Conservation (phyloP, 2,329 filamentous ascomycete species). For the Fusarium praegraminearum region DNA sequence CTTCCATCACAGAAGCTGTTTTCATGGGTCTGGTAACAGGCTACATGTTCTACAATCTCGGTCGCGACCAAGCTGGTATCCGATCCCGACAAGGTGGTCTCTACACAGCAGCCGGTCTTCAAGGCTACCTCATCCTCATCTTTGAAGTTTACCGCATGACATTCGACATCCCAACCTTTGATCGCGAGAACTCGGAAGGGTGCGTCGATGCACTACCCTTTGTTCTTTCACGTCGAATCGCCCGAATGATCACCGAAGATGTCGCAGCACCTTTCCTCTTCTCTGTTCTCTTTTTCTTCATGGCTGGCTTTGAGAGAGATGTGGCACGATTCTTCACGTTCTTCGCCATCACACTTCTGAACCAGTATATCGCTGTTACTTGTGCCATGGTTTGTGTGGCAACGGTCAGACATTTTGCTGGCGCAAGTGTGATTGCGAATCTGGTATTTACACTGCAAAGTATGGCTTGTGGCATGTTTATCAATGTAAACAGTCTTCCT, state of each 20-base stretch:
- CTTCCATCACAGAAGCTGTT: conserved; percentile 76
- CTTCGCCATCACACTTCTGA: conserved; percentile 74
- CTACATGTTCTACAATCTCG: conserved; percentile 77
- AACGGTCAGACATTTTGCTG: conserved; percentile 74
- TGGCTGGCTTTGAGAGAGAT: conserved; percentile 77
- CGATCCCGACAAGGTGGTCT: conserved; percentile 78
- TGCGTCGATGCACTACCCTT: conserved; percentile 78
- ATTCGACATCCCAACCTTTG: conserved; percentile 79
- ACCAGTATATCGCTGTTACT: conserved; percentile 79
- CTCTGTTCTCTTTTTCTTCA: conserved; percentile 80
- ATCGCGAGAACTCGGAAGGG: conserved; percentile 79
- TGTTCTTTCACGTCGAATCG: conserved; percentile 75
- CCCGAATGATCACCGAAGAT: conserved; percentile 77
- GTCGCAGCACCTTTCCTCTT: conserved; percentile 78
- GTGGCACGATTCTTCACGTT: conserved; percentile 77
- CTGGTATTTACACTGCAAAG: conserved; percentile 78
- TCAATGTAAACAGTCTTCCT: conserved; percentile 78
- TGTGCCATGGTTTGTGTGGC: conserved; percentile 77
- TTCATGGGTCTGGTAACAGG: conserved; percentile 78
- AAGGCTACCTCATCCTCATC: conserved; percentile 80
- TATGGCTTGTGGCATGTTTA: conserved; percentile 81
- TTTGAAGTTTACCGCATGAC: conserved; percentile 83
- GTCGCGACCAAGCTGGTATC: conserved; percentile 76
- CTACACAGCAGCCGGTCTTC: conserved; percentile 77
- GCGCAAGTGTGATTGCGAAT: conserved; percentile 78